phyloP scores from a whole-genome alignment of 1,139 yeast species.

The Yamadazyma buinensis region DNA sequence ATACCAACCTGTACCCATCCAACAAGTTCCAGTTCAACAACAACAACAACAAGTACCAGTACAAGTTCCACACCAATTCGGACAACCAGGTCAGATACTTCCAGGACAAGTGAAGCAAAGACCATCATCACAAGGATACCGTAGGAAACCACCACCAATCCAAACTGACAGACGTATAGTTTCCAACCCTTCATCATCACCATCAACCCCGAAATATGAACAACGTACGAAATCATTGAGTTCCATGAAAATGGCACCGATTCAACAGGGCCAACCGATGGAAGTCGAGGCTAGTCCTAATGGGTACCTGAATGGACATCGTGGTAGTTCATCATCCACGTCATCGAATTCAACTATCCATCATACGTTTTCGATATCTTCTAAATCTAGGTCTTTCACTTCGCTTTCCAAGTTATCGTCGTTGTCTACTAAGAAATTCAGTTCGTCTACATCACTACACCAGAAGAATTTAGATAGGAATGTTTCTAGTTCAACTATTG shows the following conservation, averaged over 20 bases:
- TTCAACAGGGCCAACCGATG: constrained; percentile 16
- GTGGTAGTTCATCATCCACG: constrained; percentile 16
- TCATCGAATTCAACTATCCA: constrained; percentile 14
- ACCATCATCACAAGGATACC: constrained; percentile 2
- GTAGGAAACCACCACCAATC: constrained; percentile 17
- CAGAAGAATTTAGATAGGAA: constrained; percentile 26
- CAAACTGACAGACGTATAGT: constrained; percentile 24
- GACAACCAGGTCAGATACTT: neutral
- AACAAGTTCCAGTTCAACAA: too few relatives aligned
- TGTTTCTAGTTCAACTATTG: constrained; percentile 27
- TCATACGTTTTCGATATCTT: constrained; percentile 38
- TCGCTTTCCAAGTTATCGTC: constrained; percentile 39
- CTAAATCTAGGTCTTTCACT: constrained; percentile 43
- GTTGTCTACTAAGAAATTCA: constrained; percentile 39
- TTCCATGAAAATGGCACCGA: constrained; percentile 19
- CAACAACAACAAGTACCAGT: too few relatives aligned
- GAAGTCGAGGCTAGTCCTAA: constrained; percentile 5
- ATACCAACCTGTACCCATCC: too few relatives aligned
- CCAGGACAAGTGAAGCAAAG: constrained; percentile 1
- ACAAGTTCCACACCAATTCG: too few relatives aligned
- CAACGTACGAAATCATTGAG: constrained; percentile 22
- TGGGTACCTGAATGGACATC: constrained; percentile 5
- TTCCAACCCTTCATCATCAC: constrained; percentile 19
- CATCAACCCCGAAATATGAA: constrained; percentile 15
- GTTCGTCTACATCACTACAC: constrained; percentile 33